Percentiles rank a stretch among this genome's conserved stretches.
Conservation (phyloP, 164 flowering plant genomes). For the Sedum album region DNA sequence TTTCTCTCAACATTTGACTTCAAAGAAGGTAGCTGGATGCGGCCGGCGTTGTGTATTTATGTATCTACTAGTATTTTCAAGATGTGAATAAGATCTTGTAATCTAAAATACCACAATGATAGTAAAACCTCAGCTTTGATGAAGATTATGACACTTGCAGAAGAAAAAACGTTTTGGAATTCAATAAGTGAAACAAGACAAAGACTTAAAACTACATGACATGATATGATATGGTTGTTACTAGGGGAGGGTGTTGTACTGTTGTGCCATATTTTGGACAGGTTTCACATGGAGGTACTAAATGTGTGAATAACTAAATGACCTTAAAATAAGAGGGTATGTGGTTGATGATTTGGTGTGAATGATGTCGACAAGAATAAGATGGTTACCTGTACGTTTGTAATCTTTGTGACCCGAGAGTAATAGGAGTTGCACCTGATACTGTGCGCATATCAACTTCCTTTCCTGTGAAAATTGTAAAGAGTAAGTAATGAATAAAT, state of each 20-base stretch:
- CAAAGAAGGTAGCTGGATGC: background rate
- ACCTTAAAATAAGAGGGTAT: background rate
- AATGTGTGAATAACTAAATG: background rate
- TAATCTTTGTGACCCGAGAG: slow-evolving; percentile 80
- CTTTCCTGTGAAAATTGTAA: slow-evolving; percentile 69
- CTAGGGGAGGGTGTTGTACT: slow-evolving; percentile 1
- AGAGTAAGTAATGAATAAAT: background rate
- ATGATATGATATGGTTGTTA: background rate
- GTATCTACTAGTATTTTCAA: background rate
- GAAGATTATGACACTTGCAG: background rate
- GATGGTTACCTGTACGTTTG: slow-evolving; percentile 9
- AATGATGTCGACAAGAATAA: background rate
- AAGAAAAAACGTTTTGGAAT: background rate
- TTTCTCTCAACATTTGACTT: background rate
- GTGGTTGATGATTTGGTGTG: background rate
- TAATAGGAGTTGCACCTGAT: slow-evolving; percentile 75
- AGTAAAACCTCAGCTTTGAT: background rate
- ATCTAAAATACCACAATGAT: background rate
- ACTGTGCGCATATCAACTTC: slow-evolving; percentile 53
- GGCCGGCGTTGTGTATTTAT: background rate
- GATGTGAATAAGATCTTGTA: background rate
- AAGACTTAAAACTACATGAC: background rate
- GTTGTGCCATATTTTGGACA: background rate
- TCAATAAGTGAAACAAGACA: background rate
- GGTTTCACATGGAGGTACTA: slow-evolving; percentile 6